phyloP scores from a whole-genome alignment of 306 rosid genomes.

The Arachis stenosperma region DNA sequence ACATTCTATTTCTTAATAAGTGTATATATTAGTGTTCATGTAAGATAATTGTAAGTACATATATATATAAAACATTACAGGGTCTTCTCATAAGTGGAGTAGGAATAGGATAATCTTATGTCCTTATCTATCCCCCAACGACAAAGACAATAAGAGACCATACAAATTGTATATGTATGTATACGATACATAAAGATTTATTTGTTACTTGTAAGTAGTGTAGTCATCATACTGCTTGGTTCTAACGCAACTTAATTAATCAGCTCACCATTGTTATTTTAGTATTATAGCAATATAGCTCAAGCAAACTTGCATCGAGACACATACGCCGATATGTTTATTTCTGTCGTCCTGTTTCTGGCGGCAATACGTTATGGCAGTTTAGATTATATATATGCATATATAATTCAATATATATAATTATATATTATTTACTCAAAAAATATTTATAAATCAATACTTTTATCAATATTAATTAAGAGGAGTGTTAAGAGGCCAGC shows the following conservation, averaged over 20 bases:
- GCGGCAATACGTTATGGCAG: neutral
- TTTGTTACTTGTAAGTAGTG: constrained; percentile 1
- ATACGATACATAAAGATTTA: too few relatives aligned
- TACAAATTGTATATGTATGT: neutral
- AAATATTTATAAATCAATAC: too few relatives aligned
- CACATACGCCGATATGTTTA: constrained; percentile 30
- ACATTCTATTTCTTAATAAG: too few relatives aligned
- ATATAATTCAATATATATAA: too few relatives aligned
- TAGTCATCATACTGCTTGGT: neutral
- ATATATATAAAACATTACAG: neutral
- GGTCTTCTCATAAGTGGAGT: neutral
- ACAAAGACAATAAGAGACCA: neutral
- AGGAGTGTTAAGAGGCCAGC: too few relatives aligned
- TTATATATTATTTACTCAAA: too few relatives aligned
- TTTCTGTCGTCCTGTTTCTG: constrained; percentile 33
- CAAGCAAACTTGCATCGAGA: constrained; percentile 21
- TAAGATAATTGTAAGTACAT: too few relatives aligned
- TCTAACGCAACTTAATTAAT: neutral
- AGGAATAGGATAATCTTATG: neutral
- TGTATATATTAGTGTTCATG: too few relatives aligned
- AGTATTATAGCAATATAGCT: constrained; percentile 3
- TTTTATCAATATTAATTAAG: too few relatives aligned
- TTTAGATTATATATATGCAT: too few relatives aligned
- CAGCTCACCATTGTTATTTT: neutral
- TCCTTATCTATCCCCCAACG: neutral